These are phyloP conservation scores for Heterobasidion annosum DNA, from an alignment of 1,284 basidiomycete species.

Conservation along the genomic window DNA sequence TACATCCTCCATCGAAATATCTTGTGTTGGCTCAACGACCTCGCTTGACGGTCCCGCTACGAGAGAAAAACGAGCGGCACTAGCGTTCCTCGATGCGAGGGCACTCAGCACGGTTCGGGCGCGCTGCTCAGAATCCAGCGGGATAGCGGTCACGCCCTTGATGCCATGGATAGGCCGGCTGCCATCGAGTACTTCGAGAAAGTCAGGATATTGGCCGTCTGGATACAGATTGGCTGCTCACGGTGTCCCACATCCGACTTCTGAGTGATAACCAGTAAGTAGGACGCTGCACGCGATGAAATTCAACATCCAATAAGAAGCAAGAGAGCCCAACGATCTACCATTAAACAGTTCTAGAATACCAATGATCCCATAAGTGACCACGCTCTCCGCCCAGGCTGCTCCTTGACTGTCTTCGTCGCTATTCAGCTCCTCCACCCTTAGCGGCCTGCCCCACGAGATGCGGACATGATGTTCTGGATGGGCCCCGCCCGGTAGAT, in stretches of 20 bases:
- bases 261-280: slow-evolving; percentile 60
- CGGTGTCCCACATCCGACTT: slow-evolving; percentile 51
- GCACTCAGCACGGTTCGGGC: slow-evolving; percentile 43
- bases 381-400: slow-evolving; percentile 45
- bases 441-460: slow-evolving; percentile 50
- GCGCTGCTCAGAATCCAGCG: slow-evolving; percentile 44
- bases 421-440: slow-evolving; percentile 42
- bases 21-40: background rate
- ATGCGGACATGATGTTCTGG: slow-evolving; percentile 41
- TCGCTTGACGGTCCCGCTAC: slow-evolving; percentile 18
- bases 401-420: slow-evolving; percentile 21
- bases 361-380: slow-evolving; percentile 68
- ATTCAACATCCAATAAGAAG: slow-evolving; percentile 2
- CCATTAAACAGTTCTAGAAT: slow-evolving; percentile 61
- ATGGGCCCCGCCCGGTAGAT: slow-evolving; percentile 24
- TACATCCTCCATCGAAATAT: background rate
- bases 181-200: slow-evolving; percentile 47
- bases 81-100: slow-evolving; percentile 38
- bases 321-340: slow-evolving; percentile 22
- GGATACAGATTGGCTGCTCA: slow-evolving; percentile 24
- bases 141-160: slow-evolving; percentile 59
- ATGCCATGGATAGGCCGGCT: slow-evolving; percentile 53
- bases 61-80: slow-evolving; percentile 35
- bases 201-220: slow-evolving; percentile 8
- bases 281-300: slow-evolving; percentile 39